phyloP scores from a whole-genome alignment of 148 eudicot genomes.

The Rheum nobile region DNA sequence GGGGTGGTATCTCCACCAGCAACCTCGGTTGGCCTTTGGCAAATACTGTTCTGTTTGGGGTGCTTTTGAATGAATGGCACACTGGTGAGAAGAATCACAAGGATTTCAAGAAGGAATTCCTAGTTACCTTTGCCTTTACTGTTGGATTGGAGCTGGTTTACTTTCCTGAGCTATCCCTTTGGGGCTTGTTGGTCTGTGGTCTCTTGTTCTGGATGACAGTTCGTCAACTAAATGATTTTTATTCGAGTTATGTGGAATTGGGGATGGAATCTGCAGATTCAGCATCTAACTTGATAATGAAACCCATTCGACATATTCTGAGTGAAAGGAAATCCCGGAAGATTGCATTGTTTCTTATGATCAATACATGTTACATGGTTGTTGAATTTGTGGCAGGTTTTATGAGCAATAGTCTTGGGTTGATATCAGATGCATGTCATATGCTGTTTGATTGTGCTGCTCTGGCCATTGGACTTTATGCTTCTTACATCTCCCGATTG shows the following conservation, averaged over 20 bases:
- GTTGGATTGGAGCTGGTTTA: conserved; percentile 72
- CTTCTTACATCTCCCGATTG: conserved; percentile 82
- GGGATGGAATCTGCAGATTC: conserved; percentile 66
- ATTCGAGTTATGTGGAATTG: conserved; percentile 42
- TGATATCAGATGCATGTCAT: conserved; percentile 97
- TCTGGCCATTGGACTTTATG: conserved; percentile 88
- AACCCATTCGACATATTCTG: conserved; percentile 69
- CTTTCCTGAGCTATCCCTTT: conserved; percentile 89
- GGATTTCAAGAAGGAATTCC: conserved; percentile 69
- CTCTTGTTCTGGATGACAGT: conserved; percentile 58
- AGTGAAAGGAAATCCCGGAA: conserved; percentile 93
- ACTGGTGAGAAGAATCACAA: conserved; percentile 57
- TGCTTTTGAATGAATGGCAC: conserved; percentile 78
- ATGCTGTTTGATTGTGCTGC: conserved; percentile 99
- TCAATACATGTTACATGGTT: conserved; percentile 87
- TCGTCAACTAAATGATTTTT: conserved; percentile 44
- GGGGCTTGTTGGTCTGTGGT: conserved; percentile 86
- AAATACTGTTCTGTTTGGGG: conserved; percentile 88
- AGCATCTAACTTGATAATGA: conserved; percentile 42
- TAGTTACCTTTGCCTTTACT: conserved; percentile 70
- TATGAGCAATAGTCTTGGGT: conserved; percentile 96
- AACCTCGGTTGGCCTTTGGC: conserved; percentile 80
- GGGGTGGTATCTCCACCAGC: conserved; percentile 45
- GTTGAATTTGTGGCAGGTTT: conserved; percentile 93
- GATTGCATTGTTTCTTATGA: conserved; percentile 93